Base-by-base conservation (phyloP, 331 rosid genomes). In the Malus hybrid region DNA sequence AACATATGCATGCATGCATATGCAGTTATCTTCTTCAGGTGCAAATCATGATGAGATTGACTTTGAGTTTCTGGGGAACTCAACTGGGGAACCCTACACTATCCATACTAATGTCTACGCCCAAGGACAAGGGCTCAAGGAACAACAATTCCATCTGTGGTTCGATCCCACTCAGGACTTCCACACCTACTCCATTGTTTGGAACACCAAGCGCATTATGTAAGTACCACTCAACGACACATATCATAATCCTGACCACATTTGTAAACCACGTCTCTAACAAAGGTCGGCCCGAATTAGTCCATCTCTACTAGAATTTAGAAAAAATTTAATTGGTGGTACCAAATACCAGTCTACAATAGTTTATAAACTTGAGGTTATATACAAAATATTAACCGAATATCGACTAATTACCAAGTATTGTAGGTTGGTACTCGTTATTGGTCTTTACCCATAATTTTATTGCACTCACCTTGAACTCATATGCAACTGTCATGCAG, bases 21-120 rank as follows among this genome's bases (percentile, higher is more conserved):
- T 71, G 82, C 83, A 88, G 89, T 76, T 90, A 69, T 83, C 89
- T 22, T 88, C 93, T 12, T 59, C 74, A 71, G 87, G 92, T 33
- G 0, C 65, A 64, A 39, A 72, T 33, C 93, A 88, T 72, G 91
- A 90, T 80, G 93, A 88, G 80, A 83, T 88, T 64, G 93, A 88
- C 67, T 76, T 88, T 3, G 93, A 88, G 73, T 88, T 90, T 73
- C 80, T 86, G 76, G 96, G 96, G 1, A 86, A 88, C 83, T 72
- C 81, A 27, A 10, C 83, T 27, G 90, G 96, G 60, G 76, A 88
- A 14, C 92, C 96, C 11, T 90, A 84, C 63, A 34, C 79, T 20
- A 75, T 90, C 19, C 85, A 87, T 32, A 88, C 96, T 6, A 90
- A 90, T 28, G 74, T 90, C 16, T 90, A 59, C 71, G 80, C 87